Evolutionary conservation across 768 basidiomycete genomes (phyloP).

Genomic region (Tremella yokohamensis): DNA sequence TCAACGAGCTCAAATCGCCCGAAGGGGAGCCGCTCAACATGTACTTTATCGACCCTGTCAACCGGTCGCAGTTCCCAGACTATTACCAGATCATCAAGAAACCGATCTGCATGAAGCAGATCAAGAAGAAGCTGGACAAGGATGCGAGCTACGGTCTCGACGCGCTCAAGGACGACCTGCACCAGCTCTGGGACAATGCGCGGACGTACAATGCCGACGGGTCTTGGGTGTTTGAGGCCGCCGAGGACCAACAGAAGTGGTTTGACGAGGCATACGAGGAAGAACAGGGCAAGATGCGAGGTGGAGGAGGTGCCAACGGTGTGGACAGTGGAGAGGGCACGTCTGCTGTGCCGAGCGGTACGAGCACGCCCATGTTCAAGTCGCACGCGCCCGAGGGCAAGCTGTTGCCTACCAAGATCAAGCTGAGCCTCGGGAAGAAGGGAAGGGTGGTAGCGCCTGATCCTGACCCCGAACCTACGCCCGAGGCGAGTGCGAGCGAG

Average conservation of each 20-base stretch:
- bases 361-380: conserved; percentile 43
- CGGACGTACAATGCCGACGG: conserved; percentile 90
- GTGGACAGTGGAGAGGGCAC: conserved; percentile 6
- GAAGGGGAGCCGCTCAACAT: conserved; percentile 41
- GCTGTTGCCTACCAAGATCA: conserved; percentile 21
- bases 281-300: conserved; percentile 26
- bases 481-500: conserved; percentile 5
- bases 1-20: conserved; percentile 35
- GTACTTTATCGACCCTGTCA: conserved; percentile 49
- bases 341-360: conserved; percentile 26
- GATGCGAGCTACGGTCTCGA: conserved; percentile 70
- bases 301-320: background rate
- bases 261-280: conserved; percentile 70
- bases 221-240: conserved; percentile 90
- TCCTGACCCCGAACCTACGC: background rate
- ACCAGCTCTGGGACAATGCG: conserved; percentile 90
- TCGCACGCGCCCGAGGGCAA: conserved; percentile 3
- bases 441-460: background rate
- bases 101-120: conserved; percentile 81
- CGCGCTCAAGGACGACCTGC: conserved; percentile 73
- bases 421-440: conserved; percentile 19
- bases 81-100: conserved; percentile 84
- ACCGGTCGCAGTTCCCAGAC: conserved; percentile 70
- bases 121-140: conserved; percentile 63
- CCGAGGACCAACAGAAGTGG: conserved; percentile 88